phyloP scores from a whole-genome alignment of 1,284 basidiomycete species.

The Ustilago loliicola region DNA sequence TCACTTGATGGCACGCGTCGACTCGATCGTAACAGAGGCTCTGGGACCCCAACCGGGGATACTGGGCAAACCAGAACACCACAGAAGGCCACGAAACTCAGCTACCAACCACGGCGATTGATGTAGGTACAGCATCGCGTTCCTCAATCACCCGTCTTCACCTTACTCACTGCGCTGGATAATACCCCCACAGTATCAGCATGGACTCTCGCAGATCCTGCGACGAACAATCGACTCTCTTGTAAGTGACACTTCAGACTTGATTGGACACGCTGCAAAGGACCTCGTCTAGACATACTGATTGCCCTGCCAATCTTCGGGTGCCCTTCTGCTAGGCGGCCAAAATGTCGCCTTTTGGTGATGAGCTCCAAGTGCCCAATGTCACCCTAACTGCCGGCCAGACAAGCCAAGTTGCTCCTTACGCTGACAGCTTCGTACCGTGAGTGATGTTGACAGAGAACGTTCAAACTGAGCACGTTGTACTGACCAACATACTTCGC shows the following conservation, averaged over 20 bases:
- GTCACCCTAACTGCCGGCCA: background rate
- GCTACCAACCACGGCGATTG: background rate
- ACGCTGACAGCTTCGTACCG: background rate
- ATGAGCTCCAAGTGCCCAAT: constrained; percentile 12
- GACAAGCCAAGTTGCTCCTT: background rate
- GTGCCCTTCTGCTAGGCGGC: background rate
- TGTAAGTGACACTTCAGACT: constrained; percentile 6
- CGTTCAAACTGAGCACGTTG: background rate
- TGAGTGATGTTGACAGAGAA: background rate
- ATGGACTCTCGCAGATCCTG: constrained; percentile 34
- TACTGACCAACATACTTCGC: background rate
- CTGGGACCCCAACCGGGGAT: background rate
- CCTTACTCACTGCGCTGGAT: background rate
- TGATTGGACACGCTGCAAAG: background rate
- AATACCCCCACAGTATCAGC: constrained; percentile 12
- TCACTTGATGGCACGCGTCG: background rate
- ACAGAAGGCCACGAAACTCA: background rate
- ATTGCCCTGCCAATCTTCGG: background rate
- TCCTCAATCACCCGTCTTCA: background rate
- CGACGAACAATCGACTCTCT: constrained; percentile 13
- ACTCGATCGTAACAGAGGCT: background rate
- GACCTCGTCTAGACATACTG: background rate
- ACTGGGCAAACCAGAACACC: background rate
- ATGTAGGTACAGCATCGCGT: background rate
- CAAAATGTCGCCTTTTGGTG: constrained; percentile 15